phyloP scores from a whole-genome alignment of 805 yeast genomes.

The Sugiyamaella chiloensis region DNA sequence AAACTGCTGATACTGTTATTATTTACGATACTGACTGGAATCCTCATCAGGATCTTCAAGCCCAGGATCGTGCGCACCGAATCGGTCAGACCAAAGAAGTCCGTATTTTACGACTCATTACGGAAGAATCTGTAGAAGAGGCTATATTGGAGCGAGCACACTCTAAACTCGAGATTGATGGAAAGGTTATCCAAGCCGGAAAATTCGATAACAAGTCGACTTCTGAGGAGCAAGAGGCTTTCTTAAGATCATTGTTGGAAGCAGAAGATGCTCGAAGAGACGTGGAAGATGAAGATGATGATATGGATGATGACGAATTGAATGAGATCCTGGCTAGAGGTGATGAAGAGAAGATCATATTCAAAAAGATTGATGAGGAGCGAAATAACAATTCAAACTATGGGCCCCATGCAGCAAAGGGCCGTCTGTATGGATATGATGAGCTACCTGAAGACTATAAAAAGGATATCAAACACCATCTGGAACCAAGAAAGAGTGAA shows the following conservation, averaged over 20 bases:
- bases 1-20: slow-evolving; percentile 96
- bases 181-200: slow-evolving; percentile 98
- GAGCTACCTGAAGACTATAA: slow-evolving; percentile 81
- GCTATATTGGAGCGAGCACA: slow-evolving; percentile 90
- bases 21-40: slow-evolving; percentile 99
- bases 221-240: slow-evolving; percentile 94
- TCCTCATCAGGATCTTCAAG: slow-evolving; percentile 98
- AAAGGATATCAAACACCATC: slow-evolving; percentile 44
- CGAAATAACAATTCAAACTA: slow-evolving; percentile 43
- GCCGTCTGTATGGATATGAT: slow-evolving; percentile 50
- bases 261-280: slow-evolving; percentile 55
- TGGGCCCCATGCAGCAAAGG: slow-evolving; percentile 33
- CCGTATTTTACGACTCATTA: slow-evolving; percentile 82
- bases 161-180: slow-evolving; percentile 91
- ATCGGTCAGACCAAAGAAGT: slow-evolving; percentile 98
- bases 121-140: slow-evolving; percentile 92
- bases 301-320: slow-evolving; percentile 77
- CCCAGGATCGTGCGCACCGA: slow-evolving; percentile 98
- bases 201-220: slow-evolving; percentile 96
- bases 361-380: slow-evolving; percentile 61
- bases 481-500: slow-evolving; percentile 35
- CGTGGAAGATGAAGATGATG: slow-evolving; percentile 61
- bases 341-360: slow-evolving; percentile 63
- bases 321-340: slow-evolving; percentile 83
- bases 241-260: slow-evolving; percentile 80